phyloP scores from a whole-genome alignment of 2,329 filamentous ascomycete genomes.

The Colletotrichum coccodes region DNA sequence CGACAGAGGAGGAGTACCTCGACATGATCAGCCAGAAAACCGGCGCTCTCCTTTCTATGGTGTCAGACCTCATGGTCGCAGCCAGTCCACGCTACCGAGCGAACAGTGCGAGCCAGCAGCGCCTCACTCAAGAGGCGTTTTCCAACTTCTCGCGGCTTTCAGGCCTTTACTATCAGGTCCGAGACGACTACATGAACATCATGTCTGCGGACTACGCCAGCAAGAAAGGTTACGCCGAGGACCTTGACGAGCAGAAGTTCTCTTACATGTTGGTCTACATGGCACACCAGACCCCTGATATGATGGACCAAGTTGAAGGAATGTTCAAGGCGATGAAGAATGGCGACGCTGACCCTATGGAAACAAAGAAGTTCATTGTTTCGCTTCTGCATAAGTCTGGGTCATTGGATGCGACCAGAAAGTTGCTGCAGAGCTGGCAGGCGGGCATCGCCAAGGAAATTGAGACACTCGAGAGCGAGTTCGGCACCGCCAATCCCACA shows the following conservation, averaged over 20 bases:
- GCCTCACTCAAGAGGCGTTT: neutral
- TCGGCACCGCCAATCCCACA: neutral
- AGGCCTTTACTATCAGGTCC: slow-evolving; percentile 88
- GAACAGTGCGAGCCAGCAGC: neutral
- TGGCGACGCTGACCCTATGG: neutral
- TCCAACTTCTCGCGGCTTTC: neutral
- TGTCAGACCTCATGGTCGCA: neutral
- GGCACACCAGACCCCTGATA: neutral
- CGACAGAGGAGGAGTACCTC: slow-evolving; percentile 88
- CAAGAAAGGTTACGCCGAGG: slow-evolving; percentile 94
- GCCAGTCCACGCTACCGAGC: neutral
- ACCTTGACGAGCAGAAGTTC: slow-evolving; percentile 96
- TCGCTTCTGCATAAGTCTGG: neutral
- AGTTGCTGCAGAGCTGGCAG: neutral
- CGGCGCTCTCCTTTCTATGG: slow-evolving; percentile 74
- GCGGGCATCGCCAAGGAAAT: neutral
- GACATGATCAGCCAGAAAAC: slow-evolving; percentile 84
- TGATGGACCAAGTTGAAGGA: neutral
- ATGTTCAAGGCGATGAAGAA: neutral
- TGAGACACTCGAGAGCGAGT: neutral
- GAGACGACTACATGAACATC: slow-evolving; percentile 94
- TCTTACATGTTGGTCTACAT: slow-evolving; percentile 50
- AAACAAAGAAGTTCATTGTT: neutral
- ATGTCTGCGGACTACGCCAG: slow-evolving; percentile 77
- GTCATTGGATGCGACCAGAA: neutral